Evolutionary conservation across 768 basidiomycete genomes (phyloP).

Genomic region (Lactarius deliciosus): DNA sequence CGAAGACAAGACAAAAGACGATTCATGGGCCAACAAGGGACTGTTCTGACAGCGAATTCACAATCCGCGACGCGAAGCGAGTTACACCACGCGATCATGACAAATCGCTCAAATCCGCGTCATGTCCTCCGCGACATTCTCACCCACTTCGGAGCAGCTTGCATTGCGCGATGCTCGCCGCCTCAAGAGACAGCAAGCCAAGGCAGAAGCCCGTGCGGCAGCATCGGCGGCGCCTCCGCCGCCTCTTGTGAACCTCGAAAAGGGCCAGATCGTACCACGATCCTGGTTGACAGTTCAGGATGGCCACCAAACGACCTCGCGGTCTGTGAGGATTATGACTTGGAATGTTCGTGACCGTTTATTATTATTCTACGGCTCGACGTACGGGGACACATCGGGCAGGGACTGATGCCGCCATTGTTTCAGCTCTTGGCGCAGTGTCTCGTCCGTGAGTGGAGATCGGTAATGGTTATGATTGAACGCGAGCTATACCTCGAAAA

Average conservation of each 20-base stretch:
- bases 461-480: conserved; percentile 1
- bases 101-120: too few species aligned
- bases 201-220: conserved; percentile 4
- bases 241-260: conserved; percentile 23
- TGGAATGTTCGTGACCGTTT: conserved; percentile 70
- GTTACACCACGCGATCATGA: not conserved
- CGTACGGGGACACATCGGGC: conserved; percentile 12
- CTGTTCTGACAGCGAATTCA: not conserved
- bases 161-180: conserved; percentile 51
- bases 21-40: conserved; percentile 11
- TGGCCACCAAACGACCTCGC: conserved; percentile 6
- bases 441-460: conserved; percentile 64
- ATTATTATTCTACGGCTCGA: conserved; percentile 15
- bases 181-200: conserved; percentile 45
- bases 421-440: conserved; percentile 72
- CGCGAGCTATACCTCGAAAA: not conserved
- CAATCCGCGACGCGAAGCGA: not conserved
- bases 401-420: conserved; percentile 15
- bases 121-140: conserved; percentile 29
- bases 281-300: conserved; percentile 40
- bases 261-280: conserved; percentile 35
- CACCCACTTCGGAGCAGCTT: conserved; percentile 54
- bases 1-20: conserved; percentile 20
- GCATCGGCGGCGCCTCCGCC: conserved; percentile 29
- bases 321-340: conserved; percentile 57